Conservation (phyloP, 495 filamentous ascomycete genomes). For the Podospora fimiseda region DNA sequence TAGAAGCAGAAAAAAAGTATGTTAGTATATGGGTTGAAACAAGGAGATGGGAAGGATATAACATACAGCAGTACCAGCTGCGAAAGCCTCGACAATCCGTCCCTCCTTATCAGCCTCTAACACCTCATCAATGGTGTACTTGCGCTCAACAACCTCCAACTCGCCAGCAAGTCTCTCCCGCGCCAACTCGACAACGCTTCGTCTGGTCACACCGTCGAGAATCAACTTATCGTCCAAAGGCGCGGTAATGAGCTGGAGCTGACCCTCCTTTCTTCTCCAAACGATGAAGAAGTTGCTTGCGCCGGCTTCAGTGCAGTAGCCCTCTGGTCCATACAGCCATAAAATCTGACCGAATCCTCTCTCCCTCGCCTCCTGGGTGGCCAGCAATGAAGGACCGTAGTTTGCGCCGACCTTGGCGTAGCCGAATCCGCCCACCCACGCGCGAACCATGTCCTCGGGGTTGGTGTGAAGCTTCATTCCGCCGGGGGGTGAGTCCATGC, state of each 20-base stretch:
- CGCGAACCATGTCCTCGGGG: conserved; percentile 69
- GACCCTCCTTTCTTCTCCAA: conserved; percentile 62
- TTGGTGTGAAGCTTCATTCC: conserved; percentile 76
- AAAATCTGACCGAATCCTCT: conserved; percentile 79
- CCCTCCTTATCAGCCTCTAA: conserved; percentile 67
- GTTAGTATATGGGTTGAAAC: conserved; percentile 5
- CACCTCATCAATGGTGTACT: conserved; percentile 75
- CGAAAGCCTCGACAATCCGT: conserved; percentile 76
- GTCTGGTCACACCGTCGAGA: conserved; percentile 75
- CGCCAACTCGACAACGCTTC: conserved; percentile 70
- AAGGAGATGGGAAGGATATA: neutral
- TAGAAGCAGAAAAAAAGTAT: conserved; percentile 20
- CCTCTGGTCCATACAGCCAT: conserved; percentile 77
- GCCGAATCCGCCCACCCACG: conserved; percentile 90
- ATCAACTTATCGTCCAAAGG: conserved; percentile 76
- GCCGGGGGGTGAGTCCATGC: conserved; percentile 45
- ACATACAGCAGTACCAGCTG: conserved; percentile 72
- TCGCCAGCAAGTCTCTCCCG: conserved; percentile 54
- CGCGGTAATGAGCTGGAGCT: conserved; percentile 72
- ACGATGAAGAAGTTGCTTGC: conserved; percentile 89
- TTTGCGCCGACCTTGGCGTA: conserved; percentile 89
- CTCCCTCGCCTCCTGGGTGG: conserved; percentile 63
- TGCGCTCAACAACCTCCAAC: conserved; percentile 68
- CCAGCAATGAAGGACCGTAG: conserved; percentile 75
- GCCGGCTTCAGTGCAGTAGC: conserved; percentile 83